A percentile compares a stretch with the other conserved stretches of the same genome.
These are phyloP conservation scores for Nicotiana undulata DNA, from an alignment of 257 asterid species.

Conservation along the genomic window DNA sequence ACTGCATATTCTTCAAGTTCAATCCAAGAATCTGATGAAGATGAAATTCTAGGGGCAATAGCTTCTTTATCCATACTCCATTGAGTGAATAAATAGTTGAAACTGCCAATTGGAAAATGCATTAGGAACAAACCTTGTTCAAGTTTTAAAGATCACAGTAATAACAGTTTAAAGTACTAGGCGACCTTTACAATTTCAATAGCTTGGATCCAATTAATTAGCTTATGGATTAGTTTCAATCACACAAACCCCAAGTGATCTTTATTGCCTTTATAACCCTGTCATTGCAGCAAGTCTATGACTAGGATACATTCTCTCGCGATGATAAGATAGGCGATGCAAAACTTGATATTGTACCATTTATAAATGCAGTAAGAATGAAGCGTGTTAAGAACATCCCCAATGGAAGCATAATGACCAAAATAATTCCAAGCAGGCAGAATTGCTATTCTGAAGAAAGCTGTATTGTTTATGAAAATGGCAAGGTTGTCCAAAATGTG, in stretches of 20 bases:
- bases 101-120: background rate
- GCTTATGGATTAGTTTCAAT: background rate
- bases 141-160: background rate
- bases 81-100: background rate
- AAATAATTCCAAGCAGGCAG: conserved; percentile 39
- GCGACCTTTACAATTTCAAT: background rate
- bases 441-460: conserved; percentile 62
- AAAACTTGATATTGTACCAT: conserved; percentile 39
- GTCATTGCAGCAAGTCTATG: conserved; percentile 56
- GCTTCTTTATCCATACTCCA: background rate
- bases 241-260: background rate
- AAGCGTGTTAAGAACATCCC: conserved; percentile 26
- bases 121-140: background rate
- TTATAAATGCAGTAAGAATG: conserved; percentile 31
- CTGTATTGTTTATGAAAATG: conserved; percentile 38
- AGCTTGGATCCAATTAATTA: background rate
- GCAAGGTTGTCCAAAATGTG: conserved; percentile 42
- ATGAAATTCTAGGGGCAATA: too few species aligned
- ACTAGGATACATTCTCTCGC: conserved; percentile 39
- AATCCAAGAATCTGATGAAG: background rate
- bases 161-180: background rate
- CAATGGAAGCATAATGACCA: conserved; percentile 37
- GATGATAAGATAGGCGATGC: conserved; percentile 90
- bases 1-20: background rate
- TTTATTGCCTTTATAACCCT: background rate